Evolutionary conservation across 108 stramenopile species (phyloP).

Genomic region (Asterionellopsis glacialis): DNA sequence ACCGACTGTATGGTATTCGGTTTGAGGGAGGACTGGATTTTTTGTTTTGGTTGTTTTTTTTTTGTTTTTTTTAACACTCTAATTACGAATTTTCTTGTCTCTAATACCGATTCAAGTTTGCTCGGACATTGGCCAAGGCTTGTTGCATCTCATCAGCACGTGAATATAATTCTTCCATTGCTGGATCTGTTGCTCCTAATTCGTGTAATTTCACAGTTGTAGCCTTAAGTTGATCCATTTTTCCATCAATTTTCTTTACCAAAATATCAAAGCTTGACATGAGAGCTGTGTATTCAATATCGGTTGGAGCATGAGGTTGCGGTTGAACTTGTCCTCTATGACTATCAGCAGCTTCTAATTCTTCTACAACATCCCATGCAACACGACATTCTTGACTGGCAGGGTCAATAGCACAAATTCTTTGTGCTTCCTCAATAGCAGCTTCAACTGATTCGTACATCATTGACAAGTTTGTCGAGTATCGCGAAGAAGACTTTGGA

Average conservation of each 20-base stretch:
- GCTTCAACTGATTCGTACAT: slow-evolving; percentile 35
- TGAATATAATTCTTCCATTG: slow-evolving; percentile 30
- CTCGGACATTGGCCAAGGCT: slow-evolving; percentile 22
- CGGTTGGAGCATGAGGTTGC: background rate
- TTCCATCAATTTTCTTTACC: slow-evolving; percentile 35
- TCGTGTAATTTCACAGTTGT: slow-evolving; percentile 32
- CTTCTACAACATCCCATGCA: slow-evolving; percentile 62
- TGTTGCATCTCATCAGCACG: slow-evolving; percentile 41
- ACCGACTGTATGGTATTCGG: no score
- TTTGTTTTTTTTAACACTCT: background rate
- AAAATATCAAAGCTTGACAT: slow-evolving; percentile 35
- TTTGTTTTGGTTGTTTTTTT: background rate
- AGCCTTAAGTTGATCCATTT: slow-evolving; percentile 45
- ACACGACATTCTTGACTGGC: slow-evolving; percentile 34
- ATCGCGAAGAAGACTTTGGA: background rate
- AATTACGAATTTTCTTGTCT: background rate
- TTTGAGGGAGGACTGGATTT: no score
- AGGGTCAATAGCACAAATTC: slow-evolving; percentile 29
- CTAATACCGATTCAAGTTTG: slow-evolving; percentile 23
- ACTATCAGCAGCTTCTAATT: slow-evolving; percentile 55
- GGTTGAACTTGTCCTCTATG: slow-evolving; percentile 7
- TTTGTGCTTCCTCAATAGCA: slow-evolving; percentile 47
- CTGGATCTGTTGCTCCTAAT: slow-evolving; percentile 32
- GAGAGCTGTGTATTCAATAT: slow-evolving; percentile 29
- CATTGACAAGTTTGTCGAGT: slow-evolving; percentile 14